A percentile compares a stretch with the other conserved stretches of the same genome.
phyloP scores from a whole-genome alignment of 192 early-diverging fungal genomes.

The Pecoramyces ruminantium region DNA sequence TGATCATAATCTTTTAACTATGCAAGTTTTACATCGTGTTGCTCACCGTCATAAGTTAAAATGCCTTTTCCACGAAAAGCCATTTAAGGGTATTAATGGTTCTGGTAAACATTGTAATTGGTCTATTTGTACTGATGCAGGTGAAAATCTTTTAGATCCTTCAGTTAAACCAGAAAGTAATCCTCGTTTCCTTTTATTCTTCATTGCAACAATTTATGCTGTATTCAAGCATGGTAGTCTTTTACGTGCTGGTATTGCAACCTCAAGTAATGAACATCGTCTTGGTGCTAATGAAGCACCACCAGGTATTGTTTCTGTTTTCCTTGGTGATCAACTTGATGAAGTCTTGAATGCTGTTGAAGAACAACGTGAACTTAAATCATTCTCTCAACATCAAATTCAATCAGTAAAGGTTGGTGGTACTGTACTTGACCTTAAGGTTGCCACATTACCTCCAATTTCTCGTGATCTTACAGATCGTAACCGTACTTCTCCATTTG shows the following conservation, averaged over 20 bases:
- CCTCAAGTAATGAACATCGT: conserved; percentile 94
- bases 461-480: conserved; percentile 94
- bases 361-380: conserved; percentile 67
- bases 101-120: conserved; percentile 99
- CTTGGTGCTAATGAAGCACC: conserved; percentile 97
- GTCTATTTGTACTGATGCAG: conserved; percentile 62
- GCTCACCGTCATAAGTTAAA: conserved; percentile 94
- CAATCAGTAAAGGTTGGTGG: conserved; percentile 86
- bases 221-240: conserved; percentile 82
- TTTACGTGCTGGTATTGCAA: conserved; percentile 80
- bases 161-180: conserved; percentile 91
- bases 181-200: conserved; percentile 91
- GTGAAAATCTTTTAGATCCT: conserved; percentile 94
- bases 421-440: conserved; percentile 87
- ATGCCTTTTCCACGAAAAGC: conserved; percentile 95
- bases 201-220: conserved; percentile 78
- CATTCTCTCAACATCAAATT: conserved; percentile 76
- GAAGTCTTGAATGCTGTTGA: conserved; percentile 90
- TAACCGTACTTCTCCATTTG: conserved; percentile 98
- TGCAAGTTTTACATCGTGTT: conserved; percentile 93
- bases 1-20: conserved; percentile 96
- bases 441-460: conserved; percentile 77
- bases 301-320: conserved; percentile 90
- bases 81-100: conserved; percentile 97
- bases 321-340: conserved; percentile 86